phyloP scores from a whole-genome alignment of 2,329 filamentous ascomycete species.

The Fusarium concolor region DNA sequence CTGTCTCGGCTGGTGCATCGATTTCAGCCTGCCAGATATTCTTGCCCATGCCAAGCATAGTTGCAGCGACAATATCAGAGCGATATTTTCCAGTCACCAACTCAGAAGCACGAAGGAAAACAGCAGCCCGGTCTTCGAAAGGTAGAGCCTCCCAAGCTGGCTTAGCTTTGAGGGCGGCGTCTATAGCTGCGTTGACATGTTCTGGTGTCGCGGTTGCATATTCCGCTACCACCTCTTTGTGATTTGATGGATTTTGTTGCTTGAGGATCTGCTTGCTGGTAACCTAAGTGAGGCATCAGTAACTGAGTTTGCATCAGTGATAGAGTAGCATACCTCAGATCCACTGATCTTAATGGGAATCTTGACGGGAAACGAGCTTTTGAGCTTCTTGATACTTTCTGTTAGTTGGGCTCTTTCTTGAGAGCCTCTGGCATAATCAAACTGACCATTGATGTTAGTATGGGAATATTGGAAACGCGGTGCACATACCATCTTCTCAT shows the following conservation, averaged over 20 bases:
- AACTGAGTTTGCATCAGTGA: accelerated
- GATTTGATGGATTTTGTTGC: slow-evolving; percentile 34
- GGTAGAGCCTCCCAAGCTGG: slow-evolving; percentile 32
- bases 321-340: background rate
- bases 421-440: slow-evolving; percentile 37
- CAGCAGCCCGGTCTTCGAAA: slow-evolving; percentile 32
- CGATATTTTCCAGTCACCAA: slow-evolving; percentile 38
- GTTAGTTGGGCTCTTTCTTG: slow-evolving; percentile 32
- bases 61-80: slow-evolving; percentile 33
- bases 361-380: slow-evolving; percentile 27
- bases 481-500: slow-evolving; percentile 35
- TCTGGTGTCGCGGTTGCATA: slow-evolving; percentile 33
- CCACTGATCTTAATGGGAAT: slow-evolving; percentile 32
- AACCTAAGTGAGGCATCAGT: background rate
- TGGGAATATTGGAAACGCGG: accelerated
- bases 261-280: slow-evolving; percentile 21
- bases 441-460: slow-evolving; percentile 9
- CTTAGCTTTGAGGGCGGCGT: slow-evolving; percentile 33
- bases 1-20: slow-evolving; percentile 36
- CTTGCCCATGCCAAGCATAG: slow-evolving; percentile 40
- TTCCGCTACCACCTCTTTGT: slow-evolving; percentile 30
- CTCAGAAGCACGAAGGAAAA: slow-evolving; percentile 35
- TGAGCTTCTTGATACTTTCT: slow-evolving; percentile 30
- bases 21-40: slow-evolving; percentile 40
- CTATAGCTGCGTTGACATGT: slow-evolving; percentile 37